Percentiles rank a stretch among this genome's conserved stretches.
Conservation (phyloP, 371 early-diverging fungal genomes). For the Choanephora cucurbitarum region DNA sequence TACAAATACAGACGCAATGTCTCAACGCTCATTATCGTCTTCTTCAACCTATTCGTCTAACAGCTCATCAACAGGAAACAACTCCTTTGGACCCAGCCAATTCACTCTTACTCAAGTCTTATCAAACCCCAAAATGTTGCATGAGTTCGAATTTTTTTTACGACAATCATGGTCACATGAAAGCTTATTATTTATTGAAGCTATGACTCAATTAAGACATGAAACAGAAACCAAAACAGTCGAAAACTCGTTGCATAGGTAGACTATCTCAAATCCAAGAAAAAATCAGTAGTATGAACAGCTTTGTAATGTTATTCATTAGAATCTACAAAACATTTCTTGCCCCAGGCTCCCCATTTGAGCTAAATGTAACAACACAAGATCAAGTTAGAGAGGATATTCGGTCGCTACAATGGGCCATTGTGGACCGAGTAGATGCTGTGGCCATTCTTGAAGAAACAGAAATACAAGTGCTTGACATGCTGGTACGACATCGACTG, state of each 20-base stretch:
- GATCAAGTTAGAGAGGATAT: slow-evolving; percentile 29
- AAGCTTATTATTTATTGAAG: slow-evolving; percentile 32
- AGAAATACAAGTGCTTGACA: slow-evolving; percentile 31
- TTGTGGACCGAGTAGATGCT: slow-evolving; percentile 25
- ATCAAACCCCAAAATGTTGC: slow-evolving; percentile 30
- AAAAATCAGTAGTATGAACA: neutral
- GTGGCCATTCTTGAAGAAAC: slow-evolving; percentile 31
- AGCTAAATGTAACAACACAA: slow-evolving; percentile 31
- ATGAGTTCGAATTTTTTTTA: slow-evolving; percentile 29
- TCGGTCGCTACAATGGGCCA: slow-evolving; percentile 29
- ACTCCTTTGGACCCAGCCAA: neutral
- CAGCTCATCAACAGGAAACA: slow-evolving; percentile 11
- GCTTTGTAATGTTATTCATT: neutral
- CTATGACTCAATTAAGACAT: slow-evolving; percentile 29
- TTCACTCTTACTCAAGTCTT: slow-evolving; percentile 27
- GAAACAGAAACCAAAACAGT: slow-evolving; percentile 24
- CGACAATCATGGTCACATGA: slow-evolving; percentile 30
- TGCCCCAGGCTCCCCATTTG: slow-evolving; percentile 24
- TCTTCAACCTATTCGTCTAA: slow-evolving; percentile 20
- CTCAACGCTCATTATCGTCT: slow-evolving; percentile 24
- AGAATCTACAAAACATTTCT: slow-evolving; percentile 37
- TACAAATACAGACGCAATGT: slow-evolving; percentile 13
- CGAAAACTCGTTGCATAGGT: slow-evolving; percentile 26
- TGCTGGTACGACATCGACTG: slow-evolving; percentile 25
- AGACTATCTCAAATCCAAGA: neutral